A percentile compares a stretch with the other conserved stretches of the same genome.
These are phyloP conservation scores for Potentilla sterilis DNA, from an alignment of 306 rosid genomes.

Conservation along the genomic window DNA sequence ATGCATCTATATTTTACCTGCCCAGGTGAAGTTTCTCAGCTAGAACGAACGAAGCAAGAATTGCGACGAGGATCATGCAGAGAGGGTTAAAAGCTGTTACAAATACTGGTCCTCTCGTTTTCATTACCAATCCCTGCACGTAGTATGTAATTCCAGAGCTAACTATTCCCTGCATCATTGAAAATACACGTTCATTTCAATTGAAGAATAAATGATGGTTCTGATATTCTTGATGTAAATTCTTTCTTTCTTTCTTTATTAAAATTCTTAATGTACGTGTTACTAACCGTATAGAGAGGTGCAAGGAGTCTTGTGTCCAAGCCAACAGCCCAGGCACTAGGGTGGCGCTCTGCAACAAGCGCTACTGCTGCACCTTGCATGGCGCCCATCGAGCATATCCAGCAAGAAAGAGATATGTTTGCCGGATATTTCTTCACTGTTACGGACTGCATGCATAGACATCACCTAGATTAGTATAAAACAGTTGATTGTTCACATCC, in stretches of 20 bases:
- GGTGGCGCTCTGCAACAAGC: slow-evolving; percentile 37
- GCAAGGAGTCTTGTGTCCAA: slow-evolving; percentile 60
- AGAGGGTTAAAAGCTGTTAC: slow-evolving; percentile 75
- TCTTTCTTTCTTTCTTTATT: too few species aligned
- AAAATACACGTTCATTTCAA: background rate
- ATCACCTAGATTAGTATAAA: background rate
- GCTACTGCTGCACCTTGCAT: slow-evolving; percentile 49
- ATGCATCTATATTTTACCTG: slow-evolving; percentile 33
- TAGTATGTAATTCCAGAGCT: slow-evolving; percentile 61
- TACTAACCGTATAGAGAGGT: slow-evolving; percentile 55
- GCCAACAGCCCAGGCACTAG: slow-evolving; percentile 52
- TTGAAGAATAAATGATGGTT: too few species aligned
- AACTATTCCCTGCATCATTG: slow-evolving; percentile 52
- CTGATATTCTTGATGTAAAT: too few species aligned
- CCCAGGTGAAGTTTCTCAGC: slow-evolving; percentile 69
- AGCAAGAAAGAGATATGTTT: slow-evolving; percentile 48
- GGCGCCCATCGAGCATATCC: slow-evolving; percentile 62
- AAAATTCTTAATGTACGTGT: background rate
- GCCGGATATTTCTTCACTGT: slow-evolving; percentile 66
- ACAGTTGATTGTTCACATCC: too few species aligned
- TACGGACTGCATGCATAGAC: slow-evolving; percentile 37
- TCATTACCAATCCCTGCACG: slow-evolving; percentile 63
- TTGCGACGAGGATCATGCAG: slow-evolving; percentile 57
- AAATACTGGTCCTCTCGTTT: slow-evolving; percentile 68
- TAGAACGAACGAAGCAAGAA: slow-evolving; percentile 50